These are phyloP conservation scores for Lignosus rhinocerotis DNA, from an alignment of 1,284 basidiomycete genomes.

Conservation along the genomic window DNA sequence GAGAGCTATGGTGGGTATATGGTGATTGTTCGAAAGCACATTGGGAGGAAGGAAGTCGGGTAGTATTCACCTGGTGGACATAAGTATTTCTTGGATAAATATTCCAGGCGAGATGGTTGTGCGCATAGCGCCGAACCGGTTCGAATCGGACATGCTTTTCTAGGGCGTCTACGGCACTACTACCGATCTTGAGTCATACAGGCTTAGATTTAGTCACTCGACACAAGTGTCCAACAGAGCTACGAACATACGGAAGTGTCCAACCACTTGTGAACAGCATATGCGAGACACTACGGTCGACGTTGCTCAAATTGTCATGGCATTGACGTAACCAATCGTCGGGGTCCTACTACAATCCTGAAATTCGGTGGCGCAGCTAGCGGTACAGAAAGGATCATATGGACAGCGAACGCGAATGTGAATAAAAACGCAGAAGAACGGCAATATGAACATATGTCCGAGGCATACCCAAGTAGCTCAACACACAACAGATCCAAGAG, in stretches of 20 bases:
- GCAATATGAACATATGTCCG: constrained; percentile 13
- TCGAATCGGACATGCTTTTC: constrained; percentile 11
- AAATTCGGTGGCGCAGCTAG: constrained; percentile 3
- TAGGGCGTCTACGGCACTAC: neutral
- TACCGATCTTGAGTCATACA: neutral
- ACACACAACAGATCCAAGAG: neutral
- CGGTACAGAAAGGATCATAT: constrained; percentile 25
- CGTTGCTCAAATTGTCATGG: neutral
- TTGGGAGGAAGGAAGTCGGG: neutral
- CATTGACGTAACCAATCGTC: neutral
- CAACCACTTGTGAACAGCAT: too few relatives aligned
- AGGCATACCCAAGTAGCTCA: constrained; percentile 7
- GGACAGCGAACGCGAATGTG: constrained; percentile 23
- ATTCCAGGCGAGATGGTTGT: constrained; percentile 16
- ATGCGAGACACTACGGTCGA: neutral
- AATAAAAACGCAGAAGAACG: constrained; percentile 22
- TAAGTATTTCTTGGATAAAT: neutral
- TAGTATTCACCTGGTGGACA: constrained; percentile 18
- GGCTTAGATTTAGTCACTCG: too few relatives aligned
- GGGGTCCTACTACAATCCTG: constrained; percentile 10
- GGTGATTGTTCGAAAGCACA: neutral
- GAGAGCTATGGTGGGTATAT: constrained; percentile 10
- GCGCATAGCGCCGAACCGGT: constrained; percentile 24
- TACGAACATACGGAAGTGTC: too few relatives aligned
- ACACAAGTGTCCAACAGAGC: too few relatives aligned